phyloP scores from a whole-genome alignment of 2,329 filamentous ascomycete species.

The Thelonectria olida region DNA sequence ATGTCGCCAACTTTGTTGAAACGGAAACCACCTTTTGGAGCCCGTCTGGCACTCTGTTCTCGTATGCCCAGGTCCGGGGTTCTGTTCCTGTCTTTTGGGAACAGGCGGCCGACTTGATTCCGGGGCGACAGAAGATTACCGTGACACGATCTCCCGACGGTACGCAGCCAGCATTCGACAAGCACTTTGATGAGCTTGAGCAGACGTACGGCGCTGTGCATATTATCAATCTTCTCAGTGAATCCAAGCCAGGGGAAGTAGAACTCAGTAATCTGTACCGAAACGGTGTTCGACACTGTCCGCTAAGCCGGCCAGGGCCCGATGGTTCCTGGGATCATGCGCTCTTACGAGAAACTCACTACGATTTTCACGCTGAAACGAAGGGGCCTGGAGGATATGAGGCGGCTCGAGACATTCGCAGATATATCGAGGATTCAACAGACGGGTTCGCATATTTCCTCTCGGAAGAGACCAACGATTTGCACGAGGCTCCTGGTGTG shows the following conservation, averaged over 20 bases:
- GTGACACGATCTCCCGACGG: constrained; percentile 90
- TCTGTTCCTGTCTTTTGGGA: constrained; percentile 99
- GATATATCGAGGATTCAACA: constrained; percentile 80
- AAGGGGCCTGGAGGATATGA: constrained; percentile 88
- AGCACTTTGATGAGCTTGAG: constrained; percentile 90
- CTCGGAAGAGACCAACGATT: constrained; percentile 74
- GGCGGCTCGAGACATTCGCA: constrained; percentile 84
- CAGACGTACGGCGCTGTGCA: constrained; percentile 90
- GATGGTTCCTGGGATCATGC: constrained; percentile 72
- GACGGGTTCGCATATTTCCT: constrained; percentile 94
- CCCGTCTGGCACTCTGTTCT: constrained; percentile 81
- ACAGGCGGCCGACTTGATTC: constrained; percentile 85
- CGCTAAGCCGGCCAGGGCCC: constrained; percentile 69
- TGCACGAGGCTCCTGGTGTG: constrained; percentile 50
- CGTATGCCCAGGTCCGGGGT: constrained; percentile 91
- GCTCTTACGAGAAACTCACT: constrained; percentile 83
- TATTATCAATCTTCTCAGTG: constrained; percentile 92
- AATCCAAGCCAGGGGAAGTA: constrained; percentile 84
- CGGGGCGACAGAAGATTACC: constrained; percentile 93
- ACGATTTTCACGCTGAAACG: constrained; percentile 96
- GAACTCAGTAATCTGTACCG: constrained; percentile 85
- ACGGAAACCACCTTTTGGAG: constrained; percentile 94
- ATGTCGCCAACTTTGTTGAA: constrained; percentile 99
- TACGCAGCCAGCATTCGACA: constrained; percentile 93
- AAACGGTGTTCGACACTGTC: constrained; percentile 77